phyloP scores from a whole-genome alignment of 306 rosid species.

The Oxytropis ochrocephala region DNA sequence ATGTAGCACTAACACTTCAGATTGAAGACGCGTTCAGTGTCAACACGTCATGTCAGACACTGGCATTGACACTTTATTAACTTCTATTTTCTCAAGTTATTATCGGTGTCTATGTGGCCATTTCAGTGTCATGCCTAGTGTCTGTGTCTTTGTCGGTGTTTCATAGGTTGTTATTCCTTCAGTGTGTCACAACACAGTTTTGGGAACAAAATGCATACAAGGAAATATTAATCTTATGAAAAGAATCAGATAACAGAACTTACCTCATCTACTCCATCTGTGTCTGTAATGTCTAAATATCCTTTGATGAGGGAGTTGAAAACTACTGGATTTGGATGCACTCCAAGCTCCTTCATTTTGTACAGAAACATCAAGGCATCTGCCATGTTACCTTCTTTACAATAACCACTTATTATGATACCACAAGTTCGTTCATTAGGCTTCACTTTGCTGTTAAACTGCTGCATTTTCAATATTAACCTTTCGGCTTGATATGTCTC shows the following conservation, averaged over 20 bases:
- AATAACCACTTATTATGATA: conserved; percentile 70
- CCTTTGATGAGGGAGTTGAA: conserved; percentile 92
- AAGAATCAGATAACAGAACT: conserved; percentile 1
- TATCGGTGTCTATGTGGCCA: too few relatives aligned
- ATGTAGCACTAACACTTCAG: too few relatives aligned
- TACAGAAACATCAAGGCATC: conserved; percentile 77
- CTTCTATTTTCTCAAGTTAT: too few relatives aligned
- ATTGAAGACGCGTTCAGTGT: too few relatives aligned
- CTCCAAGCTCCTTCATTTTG: conserved; percentile 73
- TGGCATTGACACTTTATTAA: too few relatives aligned
- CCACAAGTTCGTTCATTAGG: conserved; percentile 95
- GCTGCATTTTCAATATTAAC: conserved; percentile 64
- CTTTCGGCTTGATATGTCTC: conserved; percentile 66
- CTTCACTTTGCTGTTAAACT: conserved; percentile 36
- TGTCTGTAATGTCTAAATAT: conserved; percentile 60
- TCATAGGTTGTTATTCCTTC: not conserved
- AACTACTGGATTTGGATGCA: conserved; percentile 71
- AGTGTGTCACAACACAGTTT: not conserved
- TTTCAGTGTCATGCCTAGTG: too few relatives aligned
- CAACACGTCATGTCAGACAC: too few relatives aligned
- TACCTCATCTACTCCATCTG: conserved; percentile 75
- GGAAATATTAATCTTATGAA: not conserved
- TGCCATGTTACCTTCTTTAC: conserved; percentile 77
- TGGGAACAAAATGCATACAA: not conserved
- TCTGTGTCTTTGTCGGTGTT: too few relatives aligned